phyloP scores from a whole-genome alignment of 768 basidiomycete species.

The Mycena rebaudengoi region DNA sequence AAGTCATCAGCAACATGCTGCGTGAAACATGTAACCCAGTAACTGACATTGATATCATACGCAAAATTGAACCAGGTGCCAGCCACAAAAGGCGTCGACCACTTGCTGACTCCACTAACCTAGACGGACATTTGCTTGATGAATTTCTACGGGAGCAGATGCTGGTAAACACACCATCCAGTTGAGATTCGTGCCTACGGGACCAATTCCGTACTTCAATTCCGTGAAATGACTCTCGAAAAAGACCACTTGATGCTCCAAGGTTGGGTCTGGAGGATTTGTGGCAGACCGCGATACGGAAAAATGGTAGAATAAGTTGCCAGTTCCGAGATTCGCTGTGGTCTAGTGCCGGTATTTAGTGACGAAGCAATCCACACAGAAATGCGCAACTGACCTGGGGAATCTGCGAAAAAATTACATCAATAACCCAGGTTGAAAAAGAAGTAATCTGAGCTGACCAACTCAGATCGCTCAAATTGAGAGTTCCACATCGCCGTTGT shows the following conservation, averaged over 20 bases:
- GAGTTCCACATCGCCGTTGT: slow-evolving; percentile 64
- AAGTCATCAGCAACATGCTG: neutral
- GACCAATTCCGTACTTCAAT: slow-evolving; percentile 65
- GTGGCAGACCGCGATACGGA: slow-evolving; percentile 57
- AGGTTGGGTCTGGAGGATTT: slow-evolving; percentile 59
- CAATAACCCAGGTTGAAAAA: slow-evolving; percentile 37
- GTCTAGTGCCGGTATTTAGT: slow-evolving; percentile 43
- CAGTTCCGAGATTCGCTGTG: slow-evolving; percentile 61
- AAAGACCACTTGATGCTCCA: slow-evolving; percentile 74
- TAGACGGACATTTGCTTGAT: neutral
- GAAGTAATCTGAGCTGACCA: slow-evolving; percentile 29
- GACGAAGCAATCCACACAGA: slow-evolving; percentile 34
- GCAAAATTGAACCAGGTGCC: slow-evolving; percentile 73
- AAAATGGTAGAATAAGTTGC: slow-evolving; percentile 71
- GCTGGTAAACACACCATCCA: slow-evolving; percentile 56
- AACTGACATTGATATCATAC: slow-evolving; percentile 66
- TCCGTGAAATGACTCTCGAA: slow-evolving; percentile 73
- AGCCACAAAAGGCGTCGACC: slow-evolving; percentile 59
- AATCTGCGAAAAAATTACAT: neutral
- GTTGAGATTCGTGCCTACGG: slow-evolving; percentile 56
- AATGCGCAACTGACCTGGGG: neutral
- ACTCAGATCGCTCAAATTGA: slow-evolving; percentile 48
- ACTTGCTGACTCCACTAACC: slow-evolving; percentile 51
- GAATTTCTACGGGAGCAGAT: neutral
- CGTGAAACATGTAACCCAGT: neutral